Evolutionary conservation across 2,329 filamentous ascomycete genomes (phyloP), one percentile per base, ranked within the genome.

Genomic region (Xylaria sp.): DNA sequence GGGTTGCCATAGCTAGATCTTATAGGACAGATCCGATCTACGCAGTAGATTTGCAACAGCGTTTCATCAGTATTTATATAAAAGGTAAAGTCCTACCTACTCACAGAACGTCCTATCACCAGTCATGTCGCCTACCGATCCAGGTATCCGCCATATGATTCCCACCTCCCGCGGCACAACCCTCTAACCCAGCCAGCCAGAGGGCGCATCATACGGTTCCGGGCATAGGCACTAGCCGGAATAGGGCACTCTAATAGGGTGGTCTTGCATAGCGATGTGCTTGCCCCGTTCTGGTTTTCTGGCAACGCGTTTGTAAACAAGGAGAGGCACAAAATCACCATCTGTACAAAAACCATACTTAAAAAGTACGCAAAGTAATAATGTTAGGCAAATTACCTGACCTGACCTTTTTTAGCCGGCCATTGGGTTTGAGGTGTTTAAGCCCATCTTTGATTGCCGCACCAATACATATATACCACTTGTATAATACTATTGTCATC

Each of bases 41-140:
- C 48, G 52, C 52, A 58, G 60, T 65, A 63, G 46, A 71, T 39
- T 69, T 65, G 57, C 69, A 66, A 55, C 71, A 53, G 66, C 61
- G 48, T 69, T 67, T 68, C 63, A 57, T 69, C 62, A 64, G 30
- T 67, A 52, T 57, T 57, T 61, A 64, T 70, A 71, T 69, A 68
- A 64, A 70, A 74, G 73, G 72, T 73, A 73, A 72, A 69, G 70
- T 73, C 57, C 52, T 46, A 58, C 59, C 53, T 63, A 63, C 58
- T 52, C 63, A 60, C 36, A 61, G 30, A 53, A 53, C 39, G 30
- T 53, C 41, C 39, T 23, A 63, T 55, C 60, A 32, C 41, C 32
- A 63, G 55, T 43, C 59, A 52, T 62, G 41, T 60, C 60, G 57
- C 46, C 60, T 60, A 59, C 45, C 61, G 34, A 39, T 30, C 12